Conservation (phyloP, 202 grass and related monocot genomes). For the Brachypodium distachyon region DNA sequence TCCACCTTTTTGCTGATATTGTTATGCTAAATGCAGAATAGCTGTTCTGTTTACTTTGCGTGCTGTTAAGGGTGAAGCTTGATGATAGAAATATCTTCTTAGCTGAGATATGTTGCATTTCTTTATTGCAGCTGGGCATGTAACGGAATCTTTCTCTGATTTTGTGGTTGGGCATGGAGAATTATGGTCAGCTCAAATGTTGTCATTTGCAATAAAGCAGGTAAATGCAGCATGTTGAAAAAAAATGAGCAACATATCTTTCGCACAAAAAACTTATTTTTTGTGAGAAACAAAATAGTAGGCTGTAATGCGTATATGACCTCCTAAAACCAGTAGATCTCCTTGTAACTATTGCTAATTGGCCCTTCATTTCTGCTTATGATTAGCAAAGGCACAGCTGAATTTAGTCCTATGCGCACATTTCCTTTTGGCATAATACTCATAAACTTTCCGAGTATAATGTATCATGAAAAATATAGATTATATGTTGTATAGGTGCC, state of each 20-base stretch:
- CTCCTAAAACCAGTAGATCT: background rate
- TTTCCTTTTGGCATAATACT: background rate
- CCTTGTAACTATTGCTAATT: background rate
- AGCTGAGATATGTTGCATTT: background rate
- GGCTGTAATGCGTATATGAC: background rate
- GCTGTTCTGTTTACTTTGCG: background rate
- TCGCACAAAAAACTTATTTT: too few species aligned
- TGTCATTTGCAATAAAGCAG: constrained; percentile 87
- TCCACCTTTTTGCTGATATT: background rate
- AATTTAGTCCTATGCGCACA: background rate
- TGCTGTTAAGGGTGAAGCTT: background rate
- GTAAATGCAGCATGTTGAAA: constrained; percentile 42
- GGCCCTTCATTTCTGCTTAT: background rate
- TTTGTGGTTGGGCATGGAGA: constrained; percentile 97
- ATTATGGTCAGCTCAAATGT: constrained; percentile 93
- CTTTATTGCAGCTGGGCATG: constrained; percentile 79
- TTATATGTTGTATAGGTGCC: too few species aligned
- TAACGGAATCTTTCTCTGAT: constrained; percentile 94
- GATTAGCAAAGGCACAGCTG: background rate
- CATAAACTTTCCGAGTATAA: too few species aligned
- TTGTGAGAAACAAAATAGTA: background rate
- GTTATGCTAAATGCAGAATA: background rate
- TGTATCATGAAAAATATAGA: too few species aligned
- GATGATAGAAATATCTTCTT: background rate
- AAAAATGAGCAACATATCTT: background rate